Conservation (phyloP, 371 early-diverging fungal species). For the Mucor mucedo region DNA sequence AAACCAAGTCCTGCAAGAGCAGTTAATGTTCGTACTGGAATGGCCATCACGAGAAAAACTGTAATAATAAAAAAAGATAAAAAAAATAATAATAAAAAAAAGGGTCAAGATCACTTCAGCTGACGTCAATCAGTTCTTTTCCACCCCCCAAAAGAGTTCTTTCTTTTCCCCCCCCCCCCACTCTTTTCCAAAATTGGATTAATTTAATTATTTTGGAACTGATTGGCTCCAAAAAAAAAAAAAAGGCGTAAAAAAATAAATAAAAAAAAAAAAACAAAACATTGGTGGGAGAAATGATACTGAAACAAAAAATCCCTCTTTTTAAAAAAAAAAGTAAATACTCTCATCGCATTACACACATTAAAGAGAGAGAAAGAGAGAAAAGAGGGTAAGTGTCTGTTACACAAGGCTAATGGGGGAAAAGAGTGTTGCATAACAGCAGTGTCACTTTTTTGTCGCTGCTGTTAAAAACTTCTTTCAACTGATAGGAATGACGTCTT, state of each 20-base stretch:
- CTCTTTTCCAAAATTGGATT: too few species aligned
- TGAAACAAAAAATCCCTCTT: too few species aligned
- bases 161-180: too few species aligned
- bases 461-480: background rate
- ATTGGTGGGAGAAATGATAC: too few species aligned
- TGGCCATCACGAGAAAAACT: slow-evolving; percentile 14
- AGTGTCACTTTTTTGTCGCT: background rate
- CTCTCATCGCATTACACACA: too few species aligned
- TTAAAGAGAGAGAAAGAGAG: too few species aligned
- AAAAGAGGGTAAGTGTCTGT: background rate
- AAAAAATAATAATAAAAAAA: slow-evolving; percentile 1
- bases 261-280: too few species aligned
- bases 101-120: background rate
- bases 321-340: too few species aligned
- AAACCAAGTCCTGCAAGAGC: slow-evolving; percentile 30
- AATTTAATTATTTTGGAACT: too few species aligned
- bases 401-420: background rate
- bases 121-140: too few species aligned
- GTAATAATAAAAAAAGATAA: background rate
- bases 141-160: too few species aligned
- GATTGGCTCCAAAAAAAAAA: too few species aligned
- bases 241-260: background rate
- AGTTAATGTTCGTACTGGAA: slow-evolving; percentile 33
- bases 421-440: background rate
- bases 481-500: background rate